Percentiles rank a stretch among this genome's conserved stretches.
phyloP scores from a whole-genome alignment of 2,329 filamentous ascomycete genomes.

The Fusarium stilboides region DNA sequence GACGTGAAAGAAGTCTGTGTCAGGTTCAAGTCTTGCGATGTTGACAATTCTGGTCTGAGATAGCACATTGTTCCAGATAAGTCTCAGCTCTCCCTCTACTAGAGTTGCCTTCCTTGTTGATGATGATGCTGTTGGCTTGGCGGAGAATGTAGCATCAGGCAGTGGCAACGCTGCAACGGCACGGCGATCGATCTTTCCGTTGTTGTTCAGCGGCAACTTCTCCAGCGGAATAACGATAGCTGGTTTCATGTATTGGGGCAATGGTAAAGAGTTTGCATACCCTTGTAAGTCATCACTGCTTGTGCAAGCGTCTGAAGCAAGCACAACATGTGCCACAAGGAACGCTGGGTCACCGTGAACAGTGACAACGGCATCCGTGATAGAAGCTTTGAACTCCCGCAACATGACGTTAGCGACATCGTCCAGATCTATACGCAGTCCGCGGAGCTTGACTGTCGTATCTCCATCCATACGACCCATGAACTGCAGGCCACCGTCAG shows the following conservation, averaged over 20 bases:
- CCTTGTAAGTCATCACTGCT: not conserved
- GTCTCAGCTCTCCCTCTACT: not conserved
- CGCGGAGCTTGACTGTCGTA: conserved; percentile 6
- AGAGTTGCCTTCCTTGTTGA: not conserved
- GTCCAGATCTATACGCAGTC: not conserved
- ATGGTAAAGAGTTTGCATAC: not conserved
- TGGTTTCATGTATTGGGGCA: conserved; percentile 13
- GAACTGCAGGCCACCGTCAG: conserved; percentile 4
- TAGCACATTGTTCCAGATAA: conserved; percentile 1
- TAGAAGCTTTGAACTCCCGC: not conserved
- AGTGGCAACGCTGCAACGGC: not conserved
- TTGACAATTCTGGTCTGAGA: not conserved
- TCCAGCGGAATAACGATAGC: not conserved
- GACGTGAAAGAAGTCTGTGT: conserved; percentile 5
- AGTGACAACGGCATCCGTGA: not conserved
- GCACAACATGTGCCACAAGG: conserved; percentile 2
- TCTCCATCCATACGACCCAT: conserved; percentile 5
- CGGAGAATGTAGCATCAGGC: not conserved
- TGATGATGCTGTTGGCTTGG: not conserved
- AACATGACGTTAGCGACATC: not conserved
- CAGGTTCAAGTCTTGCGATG: not conserved
- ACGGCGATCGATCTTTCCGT: conserved; percentile 3
- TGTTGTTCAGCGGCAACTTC: not conserved
- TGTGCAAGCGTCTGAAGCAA: fast-evolving
- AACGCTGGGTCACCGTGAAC: not conserved